These are phyloP conservation scores for Agaricus sinodeliciosus DNA, from an alignment of 768 basidiomycete genomes.

Conservation along the genomic window DNA sequence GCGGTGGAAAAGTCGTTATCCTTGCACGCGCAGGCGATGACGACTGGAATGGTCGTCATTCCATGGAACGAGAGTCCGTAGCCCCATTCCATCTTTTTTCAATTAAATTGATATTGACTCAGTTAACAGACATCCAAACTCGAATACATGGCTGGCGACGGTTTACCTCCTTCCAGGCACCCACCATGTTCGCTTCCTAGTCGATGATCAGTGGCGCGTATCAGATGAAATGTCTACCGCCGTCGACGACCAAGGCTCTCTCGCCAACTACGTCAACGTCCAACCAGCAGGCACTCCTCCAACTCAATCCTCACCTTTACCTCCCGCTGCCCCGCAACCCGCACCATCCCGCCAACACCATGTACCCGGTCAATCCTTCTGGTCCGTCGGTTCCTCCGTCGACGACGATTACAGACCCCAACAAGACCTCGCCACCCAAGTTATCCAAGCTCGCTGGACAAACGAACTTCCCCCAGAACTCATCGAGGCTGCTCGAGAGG, in stretches of 20 bases:
- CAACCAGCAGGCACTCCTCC: constrained; percentile 21
- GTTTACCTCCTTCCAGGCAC: constrained; percentile 75
- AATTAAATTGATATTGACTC: constrained; percentile 1
- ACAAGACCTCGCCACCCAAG: constrained; percentile 5
- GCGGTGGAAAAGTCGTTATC: constrained; percentile 55
- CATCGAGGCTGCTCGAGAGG: constrained; percentile 72
- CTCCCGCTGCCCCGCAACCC: constrained; percentile 25
- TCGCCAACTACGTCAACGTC: constrained; percentile 91
- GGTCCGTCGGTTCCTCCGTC: constrained; percentile 29
- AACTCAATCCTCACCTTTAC: constrained; percentile 14
- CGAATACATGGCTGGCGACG: constrained; percentile 28
- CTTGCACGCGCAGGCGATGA: constrained; percentile 70
- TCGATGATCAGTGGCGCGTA: constrained; percentile 83
- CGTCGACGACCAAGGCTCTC: constrained; percentile 88
- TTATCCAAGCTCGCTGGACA: constrained; percentile 55
- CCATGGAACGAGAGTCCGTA: constrained; percentile 60
- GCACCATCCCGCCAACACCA: constrained; percentile 15
- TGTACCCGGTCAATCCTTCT: constrained; percentile 33
- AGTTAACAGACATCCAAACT: constrained; percentile 21
- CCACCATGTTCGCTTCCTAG: constrained; percentile 91
- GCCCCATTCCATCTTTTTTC: constrained; percentile 9
- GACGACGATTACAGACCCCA: constrained; percentile 19
- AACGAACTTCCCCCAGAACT: constrained; percentile 72
- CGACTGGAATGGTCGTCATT: constrained; percentile 65
- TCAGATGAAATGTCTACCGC: constrained; percentile 74